Percentiles rank a stretch among this genome's conserved stretches.
Conservation (phyloP, 1,139 yeast genomes). For the Pichia sp. region DNA sequence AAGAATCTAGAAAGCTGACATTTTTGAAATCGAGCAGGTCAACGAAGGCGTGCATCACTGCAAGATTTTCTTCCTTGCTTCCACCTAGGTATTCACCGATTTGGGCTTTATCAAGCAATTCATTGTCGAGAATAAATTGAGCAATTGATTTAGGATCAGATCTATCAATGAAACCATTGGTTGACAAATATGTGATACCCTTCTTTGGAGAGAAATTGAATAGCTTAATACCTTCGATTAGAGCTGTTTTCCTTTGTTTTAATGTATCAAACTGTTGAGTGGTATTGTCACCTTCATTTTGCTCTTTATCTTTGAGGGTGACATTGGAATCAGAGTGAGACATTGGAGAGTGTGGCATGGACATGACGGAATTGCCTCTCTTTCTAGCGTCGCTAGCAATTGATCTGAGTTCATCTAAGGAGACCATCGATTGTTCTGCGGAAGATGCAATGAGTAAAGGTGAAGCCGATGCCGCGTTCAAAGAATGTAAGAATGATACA, state of each 20-base stretch:
- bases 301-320: conserved; percentile 10
- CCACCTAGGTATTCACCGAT: conserved; percentile 94
- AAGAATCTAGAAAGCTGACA: conserved; percentile 72
- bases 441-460: conserved; percentile 9
- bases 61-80: conserved; percentile 69
- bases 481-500: conserved; percentile 75
- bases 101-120: conserved; percentile 64
- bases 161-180: conserved; percentile 54
- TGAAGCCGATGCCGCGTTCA: conserved; percentile 80
- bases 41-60: conserved; percentile 90
- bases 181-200: conserved; percentile 60
- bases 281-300: conserved; percentile 28
- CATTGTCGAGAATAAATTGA: conserved; percentile 62
- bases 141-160: conserved; percentile 68
- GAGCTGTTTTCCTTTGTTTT: conserved; percentile 76
- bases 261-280: conserved; percentile 69
- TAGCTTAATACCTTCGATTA: conserved; percentile 68
- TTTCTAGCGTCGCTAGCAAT: conserved; percentile 10
- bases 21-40: conserved; percentile 75
- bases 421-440: neutral
- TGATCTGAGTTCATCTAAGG: conserved; percentile 11
- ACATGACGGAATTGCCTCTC: conserved; percentile 17
- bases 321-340: conserved; percentile 8
- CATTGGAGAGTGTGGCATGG: conserved; percentile 8
- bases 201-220: conserved; percentile 83